phyloP scores from a whole-genome alignment of 2,329 filamentous ascomycete genomes.

The Nemania sp. region DNA sequence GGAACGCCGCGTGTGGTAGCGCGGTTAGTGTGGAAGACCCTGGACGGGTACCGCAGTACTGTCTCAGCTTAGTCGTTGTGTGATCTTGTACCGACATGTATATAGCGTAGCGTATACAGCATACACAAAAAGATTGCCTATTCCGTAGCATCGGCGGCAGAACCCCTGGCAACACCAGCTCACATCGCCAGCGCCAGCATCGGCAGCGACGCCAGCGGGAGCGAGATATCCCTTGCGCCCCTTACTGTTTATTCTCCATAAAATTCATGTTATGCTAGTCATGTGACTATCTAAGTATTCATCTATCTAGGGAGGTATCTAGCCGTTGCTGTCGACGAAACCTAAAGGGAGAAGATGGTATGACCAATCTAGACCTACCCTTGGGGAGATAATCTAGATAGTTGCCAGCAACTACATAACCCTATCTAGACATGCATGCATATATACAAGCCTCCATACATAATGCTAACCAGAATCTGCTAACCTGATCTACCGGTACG shows the following conservation, averaged over 20 bases:
- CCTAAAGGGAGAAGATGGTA: not conserved
- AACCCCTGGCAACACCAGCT: not conserved
- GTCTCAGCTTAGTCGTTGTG: slow-evolving; percentile 6
- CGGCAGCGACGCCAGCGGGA: not conserved
- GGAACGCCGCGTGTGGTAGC: slow-evolving; percentile 30
- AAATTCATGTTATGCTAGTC: not conserved
- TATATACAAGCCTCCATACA: not conserved
- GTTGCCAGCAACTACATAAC: not conserved
- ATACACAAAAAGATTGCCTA: not conserved
- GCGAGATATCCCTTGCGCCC: not conserved
- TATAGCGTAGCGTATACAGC: too few species aligned
- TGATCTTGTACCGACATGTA: slow-evolving; percentile 19
- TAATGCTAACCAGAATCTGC: too few species aligned
- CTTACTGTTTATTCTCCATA: not conserved
- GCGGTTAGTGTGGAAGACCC: slow-evolving; percentile 14
- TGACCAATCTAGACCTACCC: not conserved
- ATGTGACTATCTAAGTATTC: not conserved
- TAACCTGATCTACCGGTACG: too few species aligned
- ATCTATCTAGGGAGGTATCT: too few species aligned
- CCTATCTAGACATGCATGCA: not conserved
- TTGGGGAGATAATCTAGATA: not conserved
- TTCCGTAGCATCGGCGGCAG: not conserved
- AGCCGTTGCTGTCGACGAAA: slow-evolving; percentile 14
- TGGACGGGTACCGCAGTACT: not conserved
- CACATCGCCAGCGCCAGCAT: not conserved